Conservation (phyloP, 495 filamentous ascomycete genomes). For the Lasiosphaeriaceae sp. region DNA sequence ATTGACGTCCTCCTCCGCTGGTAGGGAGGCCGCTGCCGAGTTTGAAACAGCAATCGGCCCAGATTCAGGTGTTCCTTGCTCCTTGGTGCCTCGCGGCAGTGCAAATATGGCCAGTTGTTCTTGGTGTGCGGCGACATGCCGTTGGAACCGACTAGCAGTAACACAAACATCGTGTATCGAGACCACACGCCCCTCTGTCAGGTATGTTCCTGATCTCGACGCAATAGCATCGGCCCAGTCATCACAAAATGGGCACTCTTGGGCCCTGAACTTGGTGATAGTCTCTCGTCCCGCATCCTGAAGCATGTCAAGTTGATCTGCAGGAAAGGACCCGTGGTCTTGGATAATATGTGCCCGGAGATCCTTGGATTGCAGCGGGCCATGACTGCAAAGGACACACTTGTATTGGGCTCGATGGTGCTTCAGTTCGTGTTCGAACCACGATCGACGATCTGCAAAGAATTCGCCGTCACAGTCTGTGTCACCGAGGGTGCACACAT, state of each 20-base stretch:
- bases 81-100: not conserved
- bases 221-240: conserved; percentile 2
- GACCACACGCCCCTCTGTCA: not conserved
- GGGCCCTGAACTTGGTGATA: not conserved
- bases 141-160: conserved; percentile 10
- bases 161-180: not conserved
- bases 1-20: too few relatives aligned
- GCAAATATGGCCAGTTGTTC: conserved; percentile 19
- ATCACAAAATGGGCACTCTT: conserved; percentile 13
- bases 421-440: conserved; percentile 33
- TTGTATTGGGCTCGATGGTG: conserved; percentile 22
- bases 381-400: conserved; percentile 20
- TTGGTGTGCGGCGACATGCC: conserved; percentile 15
- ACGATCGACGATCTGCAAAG: conserved; percentile 25
- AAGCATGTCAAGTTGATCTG: not conserved
- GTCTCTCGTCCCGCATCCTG: not conserved
- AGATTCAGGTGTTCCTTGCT: not conserved
- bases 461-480: conserved; percentile 17
- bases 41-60: too few relatives aligned
- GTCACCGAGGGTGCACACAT: conserved; percentile 28
- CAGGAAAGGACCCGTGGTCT: not conserved
- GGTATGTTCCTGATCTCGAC: not conserved
- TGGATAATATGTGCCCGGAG: not conserved
- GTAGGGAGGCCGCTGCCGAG: too few relatives aligned
- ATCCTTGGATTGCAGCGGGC: not conserved